A percentile compares a stretch with the other conserved stretches of the same genome.
phyloP scores from a whole-genome alignment of 805 yeast genomes.

The Pichia nanzhaoensis region DNA sequence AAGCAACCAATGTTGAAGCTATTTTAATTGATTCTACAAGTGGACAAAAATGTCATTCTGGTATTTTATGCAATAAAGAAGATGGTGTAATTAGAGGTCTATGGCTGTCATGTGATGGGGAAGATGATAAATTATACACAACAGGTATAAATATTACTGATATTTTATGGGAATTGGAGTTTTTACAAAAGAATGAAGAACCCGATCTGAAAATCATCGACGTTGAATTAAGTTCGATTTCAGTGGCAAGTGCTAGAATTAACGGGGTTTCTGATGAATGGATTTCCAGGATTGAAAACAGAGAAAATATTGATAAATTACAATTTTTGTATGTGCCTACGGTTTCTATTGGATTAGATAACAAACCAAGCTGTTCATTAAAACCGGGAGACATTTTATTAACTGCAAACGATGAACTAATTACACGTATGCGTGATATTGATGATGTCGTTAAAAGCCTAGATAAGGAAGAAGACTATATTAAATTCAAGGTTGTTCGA shows the following conservation, averaged over 20 bases:
- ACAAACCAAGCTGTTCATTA: constrained; percentile 29
- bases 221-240: constrained; percentile 65
- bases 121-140: constrained; percentile 55
- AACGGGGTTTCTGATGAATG: constrained; percentile 85
- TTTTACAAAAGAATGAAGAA: constrained; percentile 39
- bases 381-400: constrained; percentile 71
- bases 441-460: constrained; percentile 38
- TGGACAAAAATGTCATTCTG: constrained; percentile 66
- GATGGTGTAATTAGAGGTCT: constrained; percentile 78
- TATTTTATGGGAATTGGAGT: constrained; percentile 48
- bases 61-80: constrained; percentile 59
- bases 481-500: constrained; percentile 63
- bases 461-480: constrained; percentile 24
- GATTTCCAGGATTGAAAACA: constrained; percentile 58
- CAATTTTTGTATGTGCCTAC: constrained; percentile 69
- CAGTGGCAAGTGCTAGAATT: constrained; percentile 69
- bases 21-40: constrained; percentile 66
- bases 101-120: constrained; percentile 83
- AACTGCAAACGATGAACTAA: constrained; percentile 57
- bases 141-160: constrained; percentile 77
- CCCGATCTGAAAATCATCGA: constrained; percentile 67
- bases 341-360: constrained; percentile 35
- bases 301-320: constrained; percentile 48
- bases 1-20: constrained; percentile 79
- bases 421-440: constrained; percentile 63